Evolutionary conservation across 371 early-diverging fungal species (phyloP).

Genomic region (Actinomortierella ambigua): DNA sequence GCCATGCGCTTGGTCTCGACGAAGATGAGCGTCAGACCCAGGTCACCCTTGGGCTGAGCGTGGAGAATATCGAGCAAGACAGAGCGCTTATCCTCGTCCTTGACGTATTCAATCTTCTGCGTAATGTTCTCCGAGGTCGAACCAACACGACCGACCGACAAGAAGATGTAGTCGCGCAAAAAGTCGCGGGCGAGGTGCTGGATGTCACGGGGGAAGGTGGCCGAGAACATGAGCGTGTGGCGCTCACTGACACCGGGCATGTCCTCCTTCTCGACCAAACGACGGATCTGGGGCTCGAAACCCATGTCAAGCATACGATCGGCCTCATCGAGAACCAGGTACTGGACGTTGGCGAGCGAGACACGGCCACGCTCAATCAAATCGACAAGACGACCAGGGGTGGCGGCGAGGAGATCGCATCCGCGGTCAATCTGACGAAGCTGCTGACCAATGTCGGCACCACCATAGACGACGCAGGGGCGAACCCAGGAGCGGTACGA

Average conservation of each 20-base stretch:
- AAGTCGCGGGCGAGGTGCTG: constrained; percentile 95
- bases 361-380: constrained; percentile 91
- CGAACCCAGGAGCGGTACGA: constrained; percentile 91
- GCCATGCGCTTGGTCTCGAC: constrained; percentile 99
- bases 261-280: constrained; percentile 93
- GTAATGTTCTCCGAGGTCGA: constrained; percentile 97
- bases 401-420: constrained; percentile 97
- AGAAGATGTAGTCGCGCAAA: constrained; percentile 90
- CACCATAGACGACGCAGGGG: constrained; percentile 97
- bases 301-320: constrained; percentile 99
- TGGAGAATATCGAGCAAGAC: constrained; percentile 87
- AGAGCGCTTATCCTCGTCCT: constrained; percentile 85
- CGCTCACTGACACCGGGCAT: constrained; percentile 88
- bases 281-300: constrained; percentile 98
- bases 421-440: constrained; percentile 89
- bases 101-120: constrained; percentile 88
- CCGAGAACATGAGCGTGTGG: constrained; percentile 97
- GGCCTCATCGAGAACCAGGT: constrained; percentile 98
- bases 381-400: constrained; percentile 98
- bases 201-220: constrained; percentile 97
- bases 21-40: constrained; percentile 94
- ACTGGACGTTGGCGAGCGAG: constrained; percentile 78
- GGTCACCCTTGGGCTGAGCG: constrained; percentile 59
- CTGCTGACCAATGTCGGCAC: constrained; percentile 93
- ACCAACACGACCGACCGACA: constrained; percentile 95